Percentiles rank a stretch among this genome's conserved stretches.
Conservation (phyloP, 75 land plant species). For the Sequoia sempervirens region DNA sequence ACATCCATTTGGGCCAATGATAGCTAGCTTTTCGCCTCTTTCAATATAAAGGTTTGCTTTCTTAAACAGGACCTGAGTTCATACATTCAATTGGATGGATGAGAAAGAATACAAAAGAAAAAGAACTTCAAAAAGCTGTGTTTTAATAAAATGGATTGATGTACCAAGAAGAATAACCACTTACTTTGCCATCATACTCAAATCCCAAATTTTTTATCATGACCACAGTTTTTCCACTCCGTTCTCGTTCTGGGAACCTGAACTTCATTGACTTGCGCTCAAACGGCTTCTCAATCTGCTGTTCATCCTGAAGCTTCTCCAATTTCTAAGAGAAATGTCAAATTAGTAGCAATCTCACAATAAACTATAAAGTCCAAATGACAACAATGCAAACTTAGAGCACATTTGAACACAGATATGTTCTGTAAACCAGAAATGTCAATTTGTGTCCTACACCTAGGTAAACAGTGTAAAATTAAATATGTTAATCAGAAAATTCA, state of each 20-base stretch:
- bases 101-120: conserved; percentile 4
- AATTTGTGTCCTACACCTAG: too few species aligned
- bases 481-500: too few species aligned
- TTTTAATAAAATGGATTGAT: not conserved
- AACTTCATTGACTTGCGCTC: conserved; percentile 76
- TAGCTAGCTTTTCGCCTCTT: conserved; percentile 93
- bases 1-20: conserved; percentile 97
- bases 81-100: not conserved
- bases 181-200: conserved; percentile 65
- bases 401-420: too few species aligned
- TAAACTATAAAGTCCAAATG: not conserved
- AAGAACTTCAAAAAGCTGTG: not conserved
- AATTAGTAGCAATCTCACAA: not conserved
- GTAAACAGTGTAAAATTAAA: too few species aligned
- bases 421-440: too few species aligned
- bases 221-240: conserved; percentile 75
- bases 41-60: conserved; percentile 68
- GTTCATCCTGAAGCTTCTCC: conserved; percentile 82
- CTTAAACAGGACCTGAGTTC: conserved; percentile 58
- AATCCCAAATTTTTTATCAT: conserved; percentile 55
- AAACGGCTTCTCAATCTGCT: conserved; percentile 86
- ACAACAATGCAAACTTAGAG: not conserved
- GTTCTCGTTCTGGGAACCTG: conserved; percentile 90
- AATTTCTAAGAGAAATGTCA: conserved; percentile 57
- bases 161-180: not conserved